Evolutionary conservation across 208 protist genomes (phyloP).

Genomic region (Trypanosoma melophagium): DNA sequence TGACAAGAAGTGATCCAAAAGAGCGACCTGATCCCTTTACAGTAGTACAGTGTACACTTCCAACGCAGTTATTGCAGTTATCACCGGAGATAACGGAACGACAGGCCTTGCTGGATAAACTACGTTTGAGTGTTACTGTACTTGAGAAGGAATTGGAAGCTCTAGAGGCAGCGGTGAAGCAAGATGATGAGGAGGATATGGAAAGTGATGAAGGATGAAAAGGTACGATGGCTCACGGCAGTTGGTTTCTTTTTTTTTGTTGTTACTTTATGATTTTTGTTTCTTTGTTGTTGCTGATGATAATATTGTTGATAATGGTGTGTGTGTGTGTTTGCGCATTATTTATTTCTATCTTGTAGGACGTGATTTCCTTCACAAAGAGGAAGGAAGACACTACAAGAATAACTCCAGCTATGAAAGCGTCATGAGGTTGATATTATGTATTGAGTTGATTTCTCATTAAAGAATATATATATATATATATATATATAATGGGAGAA

Average conservation of each 20-base stretch:
- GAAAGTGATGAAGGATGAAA: background rate
- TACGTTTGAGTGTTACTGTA: conserved; percentile 1
- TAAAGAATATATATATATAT: conserved; percentile 9
- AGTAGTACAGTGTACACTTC: conserved; percentile 34
- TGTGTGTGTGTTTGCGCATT: background rate
- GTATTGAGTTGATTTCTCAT: background rate
- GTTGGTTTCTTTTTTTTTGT: too few species aligned
- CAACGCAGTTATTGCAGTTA: background rate
- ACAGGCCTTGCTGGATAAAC: background rate
- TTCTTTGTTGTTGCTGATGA: background rate
- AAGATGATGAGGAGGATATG: background rate
- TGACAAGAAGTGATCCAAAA: conserved; percentile 34
- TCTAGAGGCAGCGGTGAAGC: background rate
- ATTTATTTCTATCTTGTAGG: conserved; percentile 1
- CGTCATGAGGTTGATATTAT: too few species aligned
- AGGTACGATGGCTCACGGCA: too few species aligned
- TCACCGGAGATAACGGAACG: conserved; percentile 2
- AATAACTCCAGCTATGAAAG: too few species aligned
- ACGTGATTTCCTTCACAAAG: too few species aligned
- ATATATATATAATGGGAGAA: background rate
- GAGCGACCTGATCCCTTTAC: conserved; percentile 45
- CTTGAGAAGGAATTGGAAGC: conserved; percentile 17
- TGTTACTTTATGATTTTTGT: background rate
- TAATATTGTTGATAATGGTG: background rate
- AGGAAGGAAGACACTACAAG: too few species aligned